phyloP scores from a whole-genome alignment of 2,329 filamentous ascomycete species.

The Parastagonospora avenae region DNA sequence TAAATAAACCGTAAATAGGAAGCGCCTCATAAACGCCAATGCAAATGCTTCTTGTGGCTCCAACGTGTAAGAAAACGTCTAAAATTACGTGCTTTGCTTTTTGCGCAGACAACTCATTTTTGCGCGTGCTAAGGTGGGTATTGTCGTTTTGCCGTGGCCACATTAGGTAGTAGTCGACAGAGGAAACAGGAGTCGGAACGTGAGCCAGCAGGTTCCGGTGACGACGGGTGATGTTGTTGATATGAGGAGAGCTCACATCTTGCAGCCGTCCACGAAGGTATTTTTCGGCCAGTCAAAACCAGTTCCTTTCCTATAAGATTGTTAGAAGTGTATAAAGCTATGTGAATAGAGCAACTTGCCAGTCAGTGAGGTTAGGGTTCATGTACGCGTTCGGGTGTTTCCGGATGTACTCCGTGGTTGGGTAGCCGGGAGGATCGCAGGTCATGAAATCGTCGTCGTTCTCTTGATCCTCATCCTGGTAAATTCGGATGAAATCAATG shows the following conservation, averaged over 20 bases:
- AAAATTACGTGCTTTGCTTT: constrained; percentile 36
- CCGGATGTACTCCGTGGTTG: constrained; percentile 70
- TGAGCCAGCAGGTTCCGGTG: constrained; percentile 22
- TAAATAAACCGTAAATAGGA: constrained; percentile 18
- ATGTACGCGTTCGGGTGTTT: constrained; percentile 65
- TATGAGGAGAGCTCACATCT: constrained; percentile 15
- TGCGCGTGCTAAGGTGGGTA: constrained; percentile 17
- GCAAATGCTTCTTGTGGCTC: constrained; percentile 24
- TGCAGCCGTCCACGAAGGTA: constrained; percentile 63
- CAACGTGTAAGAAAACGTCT: constrained; percentile 26
- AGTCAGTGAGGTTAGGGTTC: constrained; percentile 68
- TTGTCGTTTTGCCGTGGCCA: constrained; percentile 35
- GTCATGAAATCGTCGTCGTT: constrained; percentile 54
- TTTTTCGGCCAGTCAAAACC: constrained; percentile 67
- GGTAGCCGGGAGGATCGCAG: constrained; percentile 70
- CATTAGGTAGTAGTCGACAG: constrained; percentile 30
- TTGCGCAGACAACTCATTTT: constrained; percentile 20
- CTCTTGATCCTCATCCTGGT: constrained; percentile 65
- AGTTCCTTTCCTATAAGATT: constrained; percentile 49
- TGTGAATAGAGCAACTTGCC: constrained; percentile 51
- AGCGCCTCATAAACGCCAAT: constrained; percentile 28
- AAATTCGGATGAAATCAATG: constrained; percentile 73
- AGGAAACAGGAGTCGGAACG: constrained; percentile 19
- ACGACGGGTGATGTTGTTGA: constrained; percentile 7
- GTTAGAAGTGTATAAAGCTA: constrained; percentile 10